Base-by-base conservation (phyloP, 1,284 basidiomycete genomes). In the Paramarasmius palmivorus region DNA sequence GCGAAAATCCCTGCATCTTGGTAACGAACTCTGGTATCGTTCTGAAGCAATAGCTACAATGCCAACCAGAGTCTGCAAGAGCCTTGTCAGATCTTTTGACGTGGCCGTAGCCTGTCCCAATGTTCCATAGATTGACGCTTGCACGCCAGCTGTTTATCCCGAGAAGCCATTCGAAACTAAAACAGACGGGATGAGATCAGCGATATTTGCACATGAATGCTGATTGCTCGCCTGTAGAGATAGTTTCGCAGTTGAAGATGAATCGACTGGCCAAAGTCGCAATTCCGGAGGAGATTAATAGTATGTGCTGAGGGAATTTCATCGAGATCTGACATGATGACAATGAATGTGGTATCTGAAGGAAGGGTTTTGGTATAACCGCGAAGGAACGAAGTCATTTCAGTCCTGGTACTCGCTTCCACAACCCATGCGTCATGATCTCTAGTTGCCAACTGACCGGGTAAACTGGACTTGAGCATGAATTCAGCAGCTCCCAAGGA, bases 291-390 rank as follows among this genome's bases (percentile, higher is more conserved):
- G 1, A 90, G 75, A 17, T 70, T 61, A 7, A 88, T 65, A 14
- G 87, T 83, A 54, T 81, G 75, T n/a, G 70, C 64, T 0, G 81
- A 76, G 3, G 86, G 82, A 49, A 90, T 77, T 67, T 90, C 87
- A 66, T 90, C 88, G 15, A 88, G 71, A 63, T 91, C 87, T 7
- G 82, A 80, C 75, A 86, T 83, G 55, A 89, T 65, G 32, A 90
- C 77, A 29, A 89, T 70, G 12, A 69, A 66, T 40, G 66, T 63
- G n/a, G 64, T 68, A 19, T 64, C 58, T 12, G 65, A 53, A 17
- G 67, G 59, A 36, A 72, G 68, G 8, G 61, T 61, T 35, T 56
- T 56, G 17, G 74, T 67, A 53, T 75, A 68, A 23, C 59, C 57
- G 15, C 63, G 68, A n/a, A 82, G 69, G 29, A 80, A 65, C 5